Evolutionary conservation across 2,329 filamentous ascomycete genomes (phyloP).

Genomic region (Hymenoscyphus occultus): DNA sequence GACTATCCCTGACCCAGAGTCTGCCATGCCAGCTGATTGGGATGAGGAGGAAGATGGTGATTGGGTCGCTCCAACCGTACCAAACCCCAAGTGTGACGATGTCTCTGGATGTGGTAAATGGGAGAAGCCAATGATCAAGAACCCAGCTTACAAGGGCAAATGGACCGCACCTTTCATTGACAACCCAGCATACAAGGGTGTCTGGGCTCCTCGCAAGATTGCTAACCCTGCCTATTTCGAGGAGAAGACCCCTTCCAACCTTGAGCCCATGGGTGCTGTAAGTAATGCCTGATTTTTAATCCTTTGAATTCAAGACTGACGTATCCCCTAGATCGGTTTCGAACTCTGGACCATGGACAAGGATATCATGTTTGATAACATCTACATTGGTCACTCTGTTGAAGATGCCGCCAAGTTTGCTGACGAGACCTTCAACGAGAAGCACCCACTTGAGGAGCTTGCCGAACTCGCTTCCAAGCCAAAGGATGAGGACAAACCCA

Average conservation of each 20-base stretch:
- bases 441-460: conserved; percentile 78
- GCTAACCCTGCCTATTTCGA: conserved; percentile 94
- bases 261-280: conserved; percentile 96
- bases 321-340: conserved; percentile 72
- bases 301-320: conserved; percentile 16
- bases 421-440: conserved; percentile 84
- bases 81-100: conserved; percentile 95
- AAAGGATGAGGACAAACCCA: conserved; percentile 61
- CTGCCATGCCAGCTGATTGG: conserved; percentile 98
- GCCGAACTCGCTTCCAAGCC: conserved; percentile 78
- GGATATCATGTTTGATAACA: conserved; percentile 98
- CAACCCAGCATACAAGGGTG: conserved; percentile 97
- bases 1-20: conserved; percentile 85
- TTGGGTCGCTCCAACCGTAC: conserved; percentile 80
- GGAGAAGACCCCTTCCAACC: conserved; percentile 94
- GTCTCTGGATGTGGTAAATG: conserved; percentile 91
- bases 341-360: conserved; percentile 99
- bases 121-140: conserved; percentile 87
- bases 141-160: conserved; percentile 92
- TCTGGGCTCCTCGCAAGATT: conserved; percentile 94
- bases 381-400: conserved; percentile 97
- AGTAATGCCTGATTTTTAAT: conserved; percentile 44
- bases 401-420: conserved; percentile 89
- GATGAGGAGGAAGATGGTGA: conserved; percentile 97
- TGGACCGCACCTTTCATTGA: conserved; percentile 91